Conservation (phyloP, 2,329 filamentous ascomycete species). For the Monosporascus sp. region DNA sequence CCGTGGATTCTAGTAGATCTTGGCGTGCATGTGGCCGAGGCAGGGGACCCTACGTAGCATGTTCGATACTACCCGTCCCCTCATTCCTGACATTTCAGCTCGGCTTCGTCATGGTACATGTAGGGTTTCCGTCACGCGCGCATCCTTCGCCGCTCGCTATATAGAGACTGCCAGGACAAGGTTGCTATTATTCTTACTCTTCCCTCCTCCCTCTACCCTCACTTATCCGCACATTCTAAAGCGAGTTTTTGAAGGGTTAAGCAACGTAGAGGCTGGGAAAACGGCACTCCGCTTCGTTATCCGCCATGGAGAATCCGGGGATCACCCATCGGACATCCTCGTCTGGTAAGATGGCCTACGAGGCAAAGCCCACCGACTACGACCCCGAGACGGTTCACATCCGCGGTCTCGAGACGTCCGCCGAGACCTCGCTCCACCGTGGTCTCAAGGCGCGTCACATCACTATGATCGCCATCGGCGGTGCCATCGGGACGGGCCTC, state of each 20-base stretch:
- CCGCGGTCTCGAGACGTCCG: slow-evolving; percentile 44
- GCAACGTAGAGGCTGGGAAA: too few species aligned
- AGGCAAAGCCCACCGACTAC: slow-evolving; percentile 7
- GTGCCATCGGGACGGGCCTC: slow-evolving; percentile 68
- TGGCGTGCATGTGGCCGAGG: too few species aligned
- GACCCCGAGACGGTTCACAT: slow-evolving; percentile 29
- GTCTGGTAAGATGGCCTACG: slow-evolving; percentile 23
- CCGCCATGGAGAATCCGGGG: slow-evolving; percentile 19
- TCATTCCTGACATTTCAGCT: neutral
- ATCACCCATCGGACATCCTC: slow-evolving; percentile 25
- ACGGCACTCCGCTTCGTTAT: too few species aligned
- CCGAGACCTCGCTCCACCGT: slow-evolving; percentile 44
- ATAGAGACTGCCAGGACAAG: neutral
- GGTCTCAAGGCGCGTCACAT: slow-evolving; percentile 51
- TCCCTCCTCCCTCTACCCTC: neutral
- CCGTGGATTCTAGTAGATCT: too few species aligned
- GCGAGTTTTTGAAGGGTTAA: too few species aligned
- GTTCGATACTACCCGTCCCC: neutral
- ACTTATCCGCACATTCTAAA: too few species aligned
- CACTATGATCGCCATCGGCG: slow-evolving; percentile 64
- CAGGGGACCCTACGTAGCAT: neutral
- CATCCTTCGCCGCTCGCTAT: neutral
- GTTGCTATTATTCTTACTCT: neutral
- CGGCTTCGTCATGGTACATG: neutral
- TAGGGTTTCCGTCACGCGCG: neutral